Base-by-base conservation (phyloP, 1,284 basidiomycete genomes). In the Entoloma clypeatum region DNA sequence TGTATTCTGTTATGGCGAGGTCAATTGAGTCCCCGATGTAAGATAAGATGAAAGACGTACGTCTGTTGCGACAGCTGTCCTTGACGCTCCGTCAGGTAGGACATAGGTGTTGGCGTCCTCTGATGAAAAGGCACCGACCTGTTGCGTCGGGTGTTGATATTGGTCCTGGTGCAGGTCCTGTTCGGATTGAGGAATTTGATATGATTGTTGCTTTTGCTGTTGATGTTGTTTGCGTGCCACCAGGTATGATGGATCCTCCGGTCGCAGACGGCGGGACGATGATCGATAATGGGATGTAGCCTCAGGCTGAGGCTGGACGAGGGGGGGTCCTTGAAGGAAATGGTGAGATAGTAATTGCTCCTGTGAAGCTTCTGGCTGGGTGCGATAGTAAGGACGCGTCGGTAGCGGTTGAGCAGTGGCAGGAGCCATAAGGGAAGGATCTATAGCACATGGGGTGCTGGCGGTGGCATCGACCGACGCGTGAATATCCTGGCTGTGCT, bases 301-400 rank as follows among this genome's bases (percentile, higher is more conserved):
- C 4, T 21, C 14, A 5, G 33, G 34, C 26, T 43, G 38, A 26
- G 34, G 29, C 7, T 21, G 11, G 11, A 14, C 4, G 17, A 26
- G 24, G 10, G 22, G 27, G 10, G 33, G 4, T 16, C 21, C 7
- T 3, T 30, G 39, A 24, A 34, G 29, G 5, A n/a, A 10, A 5
- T 28, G n/a, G 14, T 26, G 30, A 25, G 27, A 21, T 18, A 30
- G 35, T 13, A 17, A 25, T 38, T 22, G 34, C 10, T 24, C 19
- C 14, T 40, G 45, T 4, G 36, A 22, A 17, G 19, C 8, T 13
- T 33, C 19, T 18, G 31, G 30, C 19, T 41, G 39, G n/a, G 37
- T 43, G 14, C 35, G 40, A 21, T 45, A 43, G 39, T 45, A 33
- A 10, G 43, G n/a, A n/a, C n/a, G 42, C 6, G 19, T 33, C 2